phyloP scores from a whole-genome alignment of 2,329 filamentous ascomycete genomes.

The Aureobasidium sp. region DNA sequence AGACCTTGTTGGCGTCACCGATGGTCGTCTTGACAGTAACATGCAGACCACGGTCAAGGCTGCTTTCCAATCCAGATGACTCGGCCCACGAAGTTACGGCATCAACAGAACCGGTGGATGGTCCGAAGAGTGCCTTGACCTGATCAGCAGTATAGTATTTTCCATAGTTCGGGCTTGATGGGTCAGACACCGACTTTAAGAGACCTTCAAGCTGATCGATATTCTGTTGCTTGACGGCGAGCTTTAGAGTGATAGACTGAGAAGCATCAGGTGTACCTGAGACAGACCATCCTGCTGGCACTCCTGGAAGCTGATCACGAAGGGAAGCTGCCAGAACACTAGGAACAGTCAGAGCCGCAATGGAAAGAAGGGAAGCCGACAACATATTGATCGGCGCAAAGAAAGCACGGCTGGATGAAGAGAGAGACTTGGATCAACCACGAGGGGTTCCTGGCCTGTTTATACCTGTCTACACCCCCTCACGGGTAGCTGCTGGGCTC shows the following conservation, averaged over 20 bases:
- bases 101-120: conserved; percentile 41
- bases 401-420: not conserved
- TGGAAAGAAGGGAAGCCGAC: conserved; percentile 7
- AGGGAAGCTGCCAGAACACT: conserved; percentile 7
- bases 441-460: not conserved
- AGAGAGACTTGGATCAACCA: not conserved
- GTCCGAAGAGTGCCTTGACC: conserved; percentile 48
- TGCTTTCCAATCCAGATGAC: conserved; percentile 41
- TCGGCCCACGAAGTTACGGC: conserved; percentile 52
- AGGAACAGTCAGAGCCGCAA: conserved; percentile 4
- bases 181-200: conserved; percentile 46
- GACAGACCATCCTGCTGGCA: conserved; percentile 10
- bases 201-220: conserved; percentile 8
- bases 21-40: conserved; percentile 52
- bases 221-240: conserved; percentile 10
- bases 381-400: not conserved
- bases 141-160: conserved; percentile 56
- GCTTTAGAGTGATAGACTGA: conserved; percentile 1
- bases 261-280: conserved; percentile 5
- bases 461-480: not conserved
- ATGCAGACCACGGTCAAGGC: conserved; percentile 53
- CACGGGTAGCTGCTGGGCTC: not conserved
- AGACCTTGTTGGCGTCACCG: conserved; percentile 47
- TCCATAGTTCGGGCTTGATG: conserved; percentile 53
- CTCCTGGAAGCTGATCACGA: not conserved